Base-by-base conservation (phyloP, 1,284 basidiomycete genomes). In the Paramarasmius palmivorus region DNA sequence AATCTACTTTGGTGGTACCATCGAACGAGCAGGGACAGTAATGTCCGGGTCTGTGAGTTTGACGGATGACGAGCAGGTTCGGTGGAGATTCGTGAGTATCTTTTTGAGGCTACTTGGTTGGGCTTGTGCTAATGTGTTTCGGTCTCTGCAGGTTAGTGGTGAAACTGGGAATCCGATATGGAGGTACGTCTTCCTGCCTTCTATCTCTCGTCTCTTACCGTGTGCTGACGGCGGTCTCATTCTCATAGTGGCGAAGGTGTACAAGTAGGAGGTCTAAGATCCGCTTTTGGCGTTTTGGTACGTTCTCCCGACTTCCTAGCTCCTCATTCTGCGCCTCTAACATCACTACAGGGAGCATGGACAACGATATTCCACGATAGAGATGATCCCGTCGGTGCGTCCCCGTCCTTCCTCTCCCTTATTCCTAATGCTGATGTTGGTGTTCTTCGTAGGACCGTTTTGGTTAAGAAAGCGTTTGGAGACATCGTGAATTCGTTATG, bases 361-460 rank as follows among this genome's bases (percentile, higher is more conserved):
- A 85, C 86, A 1, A 89, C 87, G 0, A 70, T 82, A 5, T 78
- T 82, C 39, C 87, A 90, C 56, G 83, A 88, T 26, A 55, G 50
- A 1, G 77, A 76, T 32, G 82, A 83, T 61, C 82, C 82, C 20
- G 73, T 82, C 55, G 81, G 81, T 82, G 38, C 50, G 77, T 67
- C 20, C 19, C 14, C 17, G 8, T 4, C 15, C 17, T 41, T 41
- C 25, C 29, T 44, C 15, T 14, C 23, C 19, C 7, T 23, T 25
- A 12, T 32, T 36, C 34, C 35, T 15, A 22, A n/a, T 15, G 35
- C 22, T 47, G 17, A 51, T n/a, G 29, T 40, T 47, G 10, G 5
- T 47, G 6, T 9, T 9, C 7, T 3, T 39, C 23, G n/a, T 53
- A 71, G 69, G 70, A 39, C 71, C 71, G 3, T 70, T 71, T 48